phyloP scores from a whole-genome alignment of 2,329 filamentous ascomycete genomes.

The Raffaelea albimanens region DNA sequence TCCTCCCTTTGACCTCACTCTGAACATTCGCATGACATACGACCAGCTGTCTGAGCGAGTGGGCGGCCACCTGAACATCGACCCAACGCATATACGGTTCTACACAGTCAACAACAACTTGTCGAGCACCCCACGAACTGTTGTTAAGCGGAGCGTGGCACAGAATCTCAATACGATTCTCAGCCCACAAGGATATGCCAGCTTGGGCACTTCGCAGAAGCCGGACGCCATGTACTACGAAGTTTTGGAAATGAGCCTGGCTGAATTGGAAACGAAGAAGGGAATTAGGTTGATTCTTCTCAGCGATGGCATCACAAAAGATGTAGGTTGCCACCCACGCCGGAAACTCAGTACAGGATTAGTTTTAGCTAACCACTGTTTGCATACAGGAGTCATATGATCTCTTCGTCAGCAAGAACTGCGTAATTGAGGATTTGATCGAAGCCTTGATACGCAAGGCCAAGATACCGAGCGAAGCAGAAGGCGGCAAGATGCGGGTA shows the following conservation, averaged over 20 bases:
- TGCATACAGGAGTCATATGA: constrained; percentile 61
- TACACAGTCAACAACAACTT: constrained; percentile 67
- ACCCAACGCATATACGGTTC: constrained; percentile 83
- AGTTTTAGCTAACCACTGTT: constrained; percentile 6
- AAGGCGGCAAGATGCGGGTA: constrained; percentile 62
- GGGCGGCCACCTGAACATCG: constrained; percentile 64
- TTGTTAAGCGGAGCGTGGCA: constrained; percentile 63
- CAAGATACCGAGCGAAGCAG: constrained; percentile 62
- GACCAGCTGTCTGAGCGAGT: constrained; percentile 80
- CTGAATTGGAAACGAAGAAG: constrained; percentile 90
- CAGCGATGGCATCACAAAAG: constrained; percentile 83
- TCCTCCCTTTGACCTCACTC: constrained; percentile 61
- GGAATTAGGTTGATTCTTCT: constrained; percentile 74
- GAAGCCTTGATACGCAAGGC: constrained; percentile 70
- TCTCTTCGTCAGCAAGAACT: constrained; percentile 79
- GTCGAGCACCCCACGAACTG: constrained; percentile 65
- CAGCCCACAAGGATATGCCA: constrained; percentile 60
- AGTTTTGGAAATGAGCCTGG: constrained; percentile 85
- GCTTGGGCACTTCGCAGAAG: constrained; percentile 61
- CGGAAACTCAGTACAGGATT: no score
- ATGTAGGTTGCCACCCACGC: constrained; percentile 44
- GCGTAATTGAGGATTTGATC: constrained; percentile 69
- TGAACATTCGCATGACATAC: constrained; percentile 85
- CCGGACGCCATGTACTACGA: constrained; percentile 83
- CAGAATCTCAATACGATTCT: constrained; percentile 73